Evolutionary conservation across 202 grass and related monocot genomes (phyloP), one percentile per base, ranked within the genome.

Genomic region (Schoenoplectus tabernaemontani): DNA sequence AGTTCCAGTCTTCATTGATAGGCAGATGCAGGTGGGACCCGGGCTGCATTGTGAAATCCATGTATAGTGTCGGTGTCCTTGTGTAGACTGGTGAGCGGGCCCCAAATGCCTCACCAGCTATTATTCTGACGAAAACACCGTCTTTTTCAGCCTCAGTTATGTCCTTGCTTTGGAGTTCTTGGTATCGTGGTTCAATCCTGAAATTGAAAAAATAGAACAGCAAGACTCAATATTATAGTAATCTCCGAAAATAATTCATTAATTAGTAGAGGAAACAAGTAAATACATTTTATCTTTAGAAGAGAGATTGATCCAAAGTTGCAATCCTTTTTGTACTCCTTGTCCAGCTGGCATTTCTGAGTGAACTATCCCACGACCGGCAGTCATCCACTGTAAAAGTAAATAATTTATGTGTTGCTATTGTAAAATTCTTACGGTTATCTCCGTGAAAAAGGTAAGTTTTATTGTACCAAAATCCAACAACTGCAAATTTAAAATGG

Each of bases 271-370:
- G 15, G 26, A 43, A 13, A 23, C 2, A 61, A 71, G 50, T 20
- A 20, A 8, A 26, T 89, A 93, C 94, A 97, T 93, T 84, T 91
- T 97, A 83, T 93, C 87, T 12, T 92, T 97, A 12, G 94, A 88
- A 16, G 94, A 85, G 46, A 97, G 95, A 81, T 97, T 97, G 81
- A 97, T 92, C 95, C 89, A 94, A 15, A 97, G 87, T 83, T 97
- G 95, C 1, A 97, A 80, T 2, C 94, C 94, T 38, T 87, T 93
- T 28, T 97, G 91, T 51, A 93, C 87, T 0, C 91, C 94, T 8
- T 83, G 87, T 0, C 79, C 83, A 5, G 87, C 89, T 0, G 94
- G 91, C 91, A 91, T 98, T 87, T 98, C 91, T 0, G 95, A 98
- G 79, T 94, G 95, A 74, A 98, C 90, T 34, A 98, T 98, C 22